phyloP scores from a whole-genome alignment of 225 moss, liverwort and hornwort genomes.

The Bryum argenteum region DNA sequence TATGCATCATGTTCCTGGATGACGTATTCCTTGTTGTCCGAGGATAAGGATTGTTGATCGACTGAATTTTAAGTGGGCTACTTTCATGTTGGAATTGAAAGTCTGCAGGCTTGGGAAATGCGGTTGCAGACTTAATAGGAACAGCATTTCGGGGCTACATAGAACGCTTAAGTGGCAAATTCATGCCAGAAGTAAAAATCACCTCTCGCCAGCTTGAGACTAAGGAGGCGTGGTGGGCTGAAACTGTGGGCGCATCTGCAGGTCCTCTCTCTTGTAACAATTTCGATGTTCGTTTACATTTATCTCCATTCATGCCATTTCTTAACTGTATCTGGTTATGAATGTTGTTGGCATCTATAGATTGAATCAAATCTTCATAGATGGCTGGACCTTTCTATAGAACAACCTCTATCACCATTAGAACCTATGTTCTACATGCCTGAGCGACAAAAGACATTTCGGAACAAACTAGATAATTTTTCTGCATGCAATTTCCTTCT shows the following conservation, averaged over 20 bases:
- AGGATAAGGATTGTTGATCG: background rate
- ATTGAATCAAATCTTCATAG: no score
- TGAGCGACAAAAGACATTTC: no score
- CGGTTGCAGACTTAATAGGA: constrained; percentile 66
- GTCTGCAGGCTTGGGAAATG: constrained; percentile 79
- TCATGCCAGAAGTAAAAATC: constrained; percentile 66
- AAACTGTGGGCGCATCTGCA: constrained; percentile 66
- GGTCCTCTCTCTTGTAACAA: constrained; percentile 32
- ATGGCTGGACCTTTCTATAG: no score
- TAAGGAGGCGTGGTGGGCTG: constrained; percentile 83
- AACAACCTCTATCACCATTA: no score
- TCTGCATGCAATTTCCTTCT: no score
- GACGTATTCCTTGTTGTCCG: background rate
- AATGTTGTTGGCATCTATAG: no score
- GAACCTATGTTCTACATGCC: no score
- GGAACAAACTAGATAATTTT: no score
- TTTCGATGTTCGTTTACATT: background rate
- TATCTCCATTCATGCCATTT: no score
- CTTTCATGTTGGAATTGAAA: constrained; percentile 27
- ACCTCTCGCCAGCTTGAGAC: constrained; percentile 63
- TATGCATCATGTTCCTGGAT: background rate
- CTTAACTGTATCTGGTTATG: no score
- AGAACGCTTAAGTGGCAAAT: constrained; percentile 47
- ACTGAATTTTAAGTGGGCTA: background rate
- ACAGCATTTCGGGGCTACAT: constrained; percentile 78